phyloP scores from a whole-genome alignment of 371 early-diverging fungal genomes.

The Syncephalis plumigaleata region DNA sequence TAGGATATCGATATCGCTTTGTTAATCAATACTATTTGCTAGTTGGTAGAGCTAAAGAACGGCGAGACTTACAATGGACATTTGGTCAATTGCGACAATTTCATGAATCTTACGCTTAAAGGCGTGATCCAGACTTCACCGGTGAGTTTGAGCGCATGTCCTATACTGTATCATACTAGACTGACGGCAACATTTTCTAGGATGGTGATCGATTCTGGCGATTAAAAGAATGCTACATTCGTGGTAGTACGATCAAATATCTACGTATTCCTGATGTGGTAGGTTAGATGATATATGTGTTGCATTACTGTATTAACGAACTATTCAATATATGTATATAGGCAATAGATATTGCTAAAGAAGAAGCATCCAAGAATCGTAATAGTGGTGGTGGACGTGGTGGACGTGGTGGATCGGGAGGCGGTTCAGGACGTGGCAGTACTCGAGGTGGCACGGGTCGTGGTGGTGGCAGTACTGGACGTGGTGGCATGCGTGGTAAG shows the following conservation, averaged over 20 bases:
- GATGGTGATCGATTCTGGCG: conserved; percentile 89
- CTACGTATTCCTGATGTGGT: conserved; percentile 80
- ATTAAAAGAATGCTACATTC: conserved; percentile 77
- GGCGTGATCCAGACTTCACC: conserved; percentile 91
- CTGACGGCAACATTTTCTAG: conserved; percentile 12
- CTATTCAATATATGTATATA: conserved; percentile 18
- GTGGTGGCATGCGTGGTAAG: background rate
- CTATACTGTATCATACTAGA: background rate
- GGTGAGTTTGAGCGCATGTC: conserved; percentile 14
- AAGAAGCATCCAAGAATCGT: conserved; percentile 26
- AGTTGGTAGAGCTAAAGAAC: conserved; percentile 93
- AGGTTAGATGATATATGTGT: conserved; percentile 1
- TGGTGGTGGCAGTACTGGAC: background rate
- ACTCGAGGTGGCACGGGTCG: conserved; percentile 1
- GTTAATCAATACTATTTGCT: conserved; percentile 1
- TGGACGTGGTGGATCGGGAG: conserved; percentile 7
- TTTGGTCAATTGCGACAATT: conserved; percentile 90
- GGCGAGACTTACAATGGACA: conserved; percentile 97
- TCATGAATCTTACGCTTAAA: conserved; percentile 92
- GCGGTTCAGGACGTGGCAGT: conserved; percentile 1
- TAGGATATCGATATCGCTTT: background rate
- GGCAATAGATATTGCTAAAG: conserved; percentile 71
- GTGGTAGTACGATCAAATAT: conserved; percentile 90
- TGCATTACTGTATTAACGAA: no score
- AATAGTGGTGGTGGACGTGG: conserved; percentile 17